Base-by-base conservation (phyloP, 345 rosid genomes). In the Lumnitzera littorea region DNA sequence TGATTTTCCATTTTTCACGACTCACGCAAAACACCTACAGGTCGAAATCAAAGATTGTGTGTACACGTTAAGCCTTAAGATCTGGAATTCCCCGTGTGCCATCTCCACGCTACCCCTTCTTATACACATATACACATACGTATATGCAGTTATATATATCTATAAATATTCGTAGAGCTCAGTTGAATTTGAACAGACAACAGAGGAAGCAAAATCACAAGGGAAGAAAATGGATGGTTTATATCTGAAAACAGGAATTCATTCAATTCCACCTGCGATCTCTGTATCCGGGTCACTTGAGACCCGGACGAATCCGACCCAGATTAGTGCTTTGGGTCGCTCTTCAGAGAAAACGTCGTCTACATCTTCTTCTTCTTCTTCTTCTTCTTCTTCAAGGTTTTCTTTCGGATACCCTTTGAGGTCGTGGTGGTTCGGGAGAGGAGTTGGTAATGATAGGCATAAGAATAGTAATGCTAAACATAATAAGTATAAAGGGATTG, bases 231-330 rank as follows among this genome's bases (percentile, higher is more conserved):
- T 89, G 94, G 89, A 86, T 16, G 64, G 74, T 43, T 27, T 86
- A 41, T 79, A 68, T 67, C 74, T 86, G 72, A 82, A 81, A 58
- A 51, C 84, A 17, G 82, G 84, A 72, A 82, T 86, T 60, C 78
- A 63, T 11, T 72, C 72, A 27, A 60, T 82, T 48, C 46, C 83
- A 67, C 69, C 94, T 56, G 15, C 76, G 84, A 84, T 88, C 80
- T 72, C 74, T 47, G 74, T 64, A 53, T 72, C 70, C 15, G 77
- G 72, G 17, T 29, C 79, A 10, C 52, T 71, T 53, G 91, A 81
- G 14, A 78, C 63, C 50, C 81, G 88, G 51, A 48, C 78, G 43
- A 70, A 57, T 59, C 72, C 79, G 27, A n/a, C 80, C 25, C 74
- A 74, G 59, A 72, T 83, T 43, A 76, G 84, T 53, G 67, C 85